Conservation (phyloP, 1,284 basidiomycete species). For the Cutaneotrichosporon dermatis region DNA sequence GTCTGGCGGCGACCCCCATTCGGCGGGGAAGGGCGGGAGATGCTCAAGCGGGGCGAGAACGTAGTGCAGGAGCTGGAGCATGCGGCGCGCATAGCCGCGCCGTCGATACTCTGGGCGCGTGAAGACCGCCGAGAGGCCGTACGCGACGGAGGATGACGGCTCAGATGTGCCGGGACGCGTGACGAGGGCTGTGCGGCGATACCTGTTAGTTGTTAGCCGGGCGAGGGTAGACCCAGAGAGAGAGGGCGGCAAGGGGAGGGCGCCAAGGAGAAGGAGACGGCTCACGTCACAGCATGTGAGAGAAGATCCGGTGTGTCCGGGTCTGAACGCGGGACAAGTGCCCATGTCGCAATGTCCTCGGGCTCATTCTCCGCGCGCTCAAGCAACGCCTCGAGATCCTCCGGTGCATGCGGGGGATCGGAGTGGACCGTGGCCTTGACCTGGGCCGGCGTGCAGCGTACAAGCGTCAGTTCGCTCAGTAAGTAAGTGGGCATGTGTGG, state of each 20-base stretch:
- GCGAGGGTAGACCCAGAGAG: too few relatives aligned
- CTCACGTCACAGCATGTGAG: conserved; percentile 28
- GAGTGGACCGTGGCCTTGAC: background rate
- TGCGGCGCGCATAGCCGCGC: conserved; percentile 30
- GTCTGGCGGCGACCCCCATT: conserved; percentile 20
- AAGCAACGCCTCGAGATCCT: background rate
- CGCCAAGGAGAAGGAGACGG: too few relatives aligned
- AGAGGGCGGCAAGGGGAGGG: too few relatives aligned
- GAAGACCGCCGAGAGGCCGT: conserved; percentile 33
- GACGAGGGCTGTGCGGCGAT: background rate
- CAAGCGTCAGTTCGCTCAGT: conserved; percentile 16
- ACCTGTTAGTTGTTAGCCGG: too few relatives aligned
- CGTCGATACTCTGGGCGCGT: conserved; percentile 26
- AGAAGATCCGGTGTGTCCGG: conserved; percentile 21
- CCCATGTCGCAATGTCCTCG: conserved; percentile 16
- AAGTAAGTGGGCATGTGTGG: background rate
- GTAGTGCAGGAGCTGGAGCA: conserved; percentile 32
- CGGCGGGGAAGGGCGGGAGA: conserved; percentile 19
- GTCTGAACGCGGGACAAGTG: conserved; percentile 21
- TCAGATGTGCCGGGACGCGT: background rate
- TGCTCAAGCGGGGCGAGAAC: conserved; percentile 6
- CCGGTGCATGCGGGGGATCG: background rate
- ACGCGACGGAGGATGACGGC: background rate
- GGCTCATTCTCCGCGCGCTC: background rate
- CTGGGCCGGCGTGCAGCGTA: conserved; percentile 16